These are phyloP conservation scores for Croton laevigatus DNA, from an alignment of 441 rosid species.

Conservation along the genomic window DNA sequence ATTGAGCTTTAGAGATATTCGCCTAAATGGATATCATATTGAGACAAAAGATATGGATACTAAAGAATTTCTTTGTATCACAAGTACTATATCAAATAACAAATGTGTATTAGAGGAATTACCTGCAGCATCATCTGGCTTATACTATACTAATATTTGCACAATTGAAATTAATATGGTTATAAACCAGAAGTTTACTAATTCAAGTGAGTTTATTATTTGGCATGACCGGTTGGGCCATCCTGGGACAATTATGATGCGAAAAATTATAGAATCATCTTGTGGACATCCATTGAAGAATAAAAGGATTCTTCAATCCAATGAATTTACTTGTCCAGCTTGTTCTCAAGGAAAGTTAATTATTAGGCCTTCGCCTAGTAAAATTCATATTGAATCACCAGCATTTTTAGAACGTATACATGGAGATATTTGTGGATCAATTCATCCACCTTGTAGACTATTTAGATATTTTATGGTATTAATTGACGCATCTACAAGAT, in stretches of 20 bases:
- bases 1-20: not conserved
- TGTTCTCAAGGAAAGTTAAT: constrained; percentile 1
- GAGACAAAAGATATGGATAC: not conserved
- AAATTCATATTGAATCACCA: not conserved
- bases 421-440: not conserved
- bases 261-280: too few relatives aligned
- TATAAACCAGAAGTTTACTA: too few relatives aligned
- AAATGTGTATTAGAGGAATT: constrained; percentile 1
- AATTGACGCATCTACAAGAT: not conserved
- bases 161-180: too few relatives aligned
- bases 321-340: not conserved
- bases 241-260: too few relatives aligned
- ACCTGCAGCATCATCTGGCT: not conserved
- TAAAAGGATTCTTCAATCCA: not conserved
- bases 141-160: too few relatives aligned
- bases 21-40: not conserved
- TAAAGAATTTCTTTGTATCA: constrained; percentile 12
- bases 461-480: too few relatives aligned
- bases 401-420: not conserved
- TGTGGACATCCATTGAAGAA: not conserved
- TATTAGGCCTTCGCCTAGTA: not conserved
- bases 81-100: not conserved
- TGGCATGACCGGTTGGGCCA: too few relatives aligned
- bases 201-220: too few relatives aligned
- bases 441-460: not conserved